Percentiles rank a stretch among this genome's conserved stretches.
Conservation (phyloP, 1,284 basidiomycete species). For the Mycocalia duriaeana region DNA sequence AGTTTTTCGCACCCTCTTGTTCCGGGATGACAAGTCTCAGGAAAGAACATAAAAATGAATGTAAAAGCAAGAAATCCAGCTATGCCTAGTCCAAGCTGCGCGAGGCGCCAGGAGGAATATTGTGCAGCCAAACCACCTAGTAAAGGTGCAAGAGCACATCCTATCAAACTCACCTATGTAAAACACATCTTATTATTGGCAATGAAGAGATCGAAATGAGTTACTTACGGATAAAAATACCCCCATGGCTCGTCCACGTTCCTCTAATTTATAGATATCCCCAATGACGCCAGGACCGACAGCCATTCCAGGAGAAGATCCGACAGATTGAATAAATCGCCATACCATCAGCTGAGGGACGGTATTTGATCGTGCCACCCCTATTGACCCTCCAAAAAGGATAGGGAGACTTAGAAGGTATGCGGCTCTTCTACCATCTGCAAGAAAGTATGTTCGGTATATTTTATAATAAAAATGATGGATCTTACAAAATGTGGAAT, state of each 20-base stretch:
- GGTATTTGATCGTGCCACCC: slow-evolving; percentile 44
- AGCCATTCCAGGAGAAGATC: slow-evolving; percentile 40
- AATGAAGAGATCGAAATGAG: background rate
- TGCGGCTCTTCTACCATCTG: slow-evolving; percentile 60
- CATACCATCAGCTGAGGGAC: slow-evolving; percentile 53
- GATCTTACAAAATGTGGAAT: slow-evolving; percentile 29
- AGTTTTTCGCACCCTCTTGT: slow-evolving; percentile 25
- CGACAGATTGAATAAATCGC: slow-evolving; percentile 62
- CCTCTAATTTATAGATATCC: slow-evolving; percentile 48
- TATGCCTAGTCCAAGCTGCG: slow-evolving; percentile 45
- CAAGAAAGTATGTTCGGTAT: background rate
- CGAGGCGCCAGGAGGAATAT: slow-evolving; percentile 58
- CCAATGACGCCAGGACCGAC: slow-evolving; percentile 54
- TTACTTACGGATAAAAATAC: slow-evolving; percentile 42
- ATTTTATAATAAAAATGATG: background rate
- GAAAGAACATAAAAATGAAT: slow-evolving; percentile 42
- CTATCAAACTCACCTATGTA: slow-evolving; percentile 30
- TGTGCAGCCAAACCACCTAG: slow-evolving; percentile 38
- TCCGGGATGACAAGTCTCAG: slow-evolving; percentile 40
- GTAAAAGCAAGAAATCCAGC: slow-evolving; percentile 32
- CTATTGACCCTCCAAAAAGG: slow-evolving; percentile 55
- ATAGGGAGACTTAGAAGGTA: slow-evolving; percentile 61
- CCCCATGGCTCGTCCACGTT: slow-evolving; percentile 52
- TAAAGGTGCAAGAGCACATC: slow-evolving; percentile 32
- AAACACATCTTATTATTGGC: slow-evolving; percentile 3